These are phyloP conservation scores for Castanospermum australe DNA, from an alignment of 306 rosid species.

Conservation along the genomic window DNA sequence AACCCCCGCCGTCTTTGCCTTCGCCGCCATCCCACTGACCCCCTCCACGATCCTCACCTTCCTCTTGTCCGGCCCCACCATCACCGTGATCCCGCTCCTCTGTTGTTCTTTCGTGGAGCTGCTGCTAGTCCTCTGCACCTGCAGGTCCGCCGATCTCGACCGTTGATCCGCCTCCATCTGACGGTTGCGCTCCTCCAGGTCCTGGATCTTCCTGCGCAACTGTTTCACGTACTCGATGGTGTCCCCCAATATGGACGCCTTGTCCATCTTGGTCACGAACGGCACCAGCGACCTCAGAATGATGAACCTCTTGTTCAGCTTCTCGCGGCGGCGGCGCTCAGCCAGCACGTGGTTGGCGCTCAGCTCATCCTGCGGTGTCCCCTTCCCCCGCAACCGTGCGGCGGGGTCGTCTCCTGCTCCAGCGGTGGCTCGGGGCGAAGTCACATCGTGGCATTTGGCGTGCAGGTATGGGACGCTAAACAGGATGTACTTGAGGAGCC, in stretches of 20 bases:
- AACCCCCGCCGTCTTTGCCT: conserved; percentile 38
- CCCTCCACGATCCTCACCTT: conserved; percentile 78
- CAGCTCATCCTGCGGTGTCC: conserved; percentile 71
- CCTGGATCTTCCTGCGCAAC: conserved; percentile 66
- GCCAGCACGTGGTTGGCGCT: conserved; percentile 87
- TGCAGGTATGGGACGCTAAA: conserved; percentile 76
- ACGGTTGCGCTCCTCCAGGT: conserved; percentile 63
- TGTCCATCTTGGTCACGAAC: conserved; percentile 92
- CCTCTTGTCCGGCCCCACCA: conserved; percentile 49
- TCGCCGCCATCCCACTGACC: conserved; percentile 32
- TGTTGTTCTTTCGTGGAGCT: conserved; percentile 19
- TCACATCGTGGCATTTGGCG: conserved; percentile 54
- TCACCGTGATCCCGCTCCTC: conserved; percentile 29
- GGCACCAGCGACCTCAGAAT: conserved; percentile 81
- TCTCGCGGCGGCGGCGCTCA: conserved; percentile 79
- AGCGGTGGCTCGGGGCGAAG: conserved; percentile 30
- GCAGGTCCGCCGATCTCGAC: conserved; percentile 26
- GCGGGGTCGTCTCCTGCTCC: conserved; percentile 3
- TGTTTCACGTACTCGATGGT: conserved; percentile 91
- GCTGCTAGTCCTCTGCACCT: conserved; percentile 34
- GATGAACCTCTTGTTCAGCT: conserved; percentile 81
- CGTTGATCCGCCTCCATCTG: conserved; percentile 49
- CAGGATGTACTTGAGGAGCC: conserved; percentile 72
- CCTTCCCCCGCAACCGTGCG: conserved; percentile 46
- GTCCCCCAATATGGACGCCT: conserved; percentile 88